Evolutionary conservation across 306 rosid genomes (phyloP), one percentile per base, ranked within the genome.

Genomic region (Vachellia pachyceras): DNA sequence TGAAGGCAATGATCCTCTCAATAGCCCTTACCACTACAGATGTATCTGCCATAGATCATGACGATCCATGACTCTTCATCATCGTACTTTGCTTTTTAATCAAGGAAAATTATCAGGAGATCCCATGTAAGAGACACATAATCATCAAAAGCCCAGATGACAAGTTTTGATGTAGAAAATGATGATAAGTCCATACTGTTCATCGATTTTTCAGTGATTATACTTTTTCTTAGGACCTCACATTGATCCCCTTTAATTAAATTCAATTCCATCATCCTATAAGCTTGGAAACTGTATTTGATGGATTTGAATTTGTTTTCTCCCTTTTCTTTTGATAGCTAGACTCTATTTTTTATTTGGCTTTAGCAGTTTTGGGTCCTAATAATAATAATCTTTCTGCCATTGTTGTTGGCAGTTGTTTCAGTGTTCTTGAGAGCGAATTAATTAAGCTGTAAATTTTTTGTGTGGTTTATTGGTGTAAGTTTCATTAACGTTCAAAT

Each of bases 11-110:
- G 98, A 93, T 86, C 99, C 99, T 12, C 85, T 91, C 47, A 91
- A 95, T 69, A 93, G 99, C 82, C 96, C 98, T 39, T 95, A 95
- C 64, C 99, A 93, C 85, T 95, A 95, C 77, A 95, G 88, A 91
- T 95, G 99, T 77, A 89, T 95, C 81, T 95, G 98, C 80, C 99
- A 93, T 80, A 86, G 97, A 90, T 29, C 33, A 29, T 29, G 33
- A 29, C 2, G 33, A 29, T 29, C 33, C 33, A 29, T 93, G 86
- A 82, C 5, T 22, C 15, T 3, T 9, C 61, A 54, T 20, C 63
- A 54, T 17, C 25, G 18, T 54, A 7, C 25, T 54, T 54, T 5
- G 23, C 60, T 54, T 54, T n/a, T n/a, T n/a, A 7, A n/a, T 54
- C n/a, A 5, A 7, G 55, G 17, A 49, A 49, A 49, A 49, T 15